phyloP scores from a whole-genome alignment of 2,329 filamentous ascomycete species.

The Microsporum ferrugineum region DNA sequence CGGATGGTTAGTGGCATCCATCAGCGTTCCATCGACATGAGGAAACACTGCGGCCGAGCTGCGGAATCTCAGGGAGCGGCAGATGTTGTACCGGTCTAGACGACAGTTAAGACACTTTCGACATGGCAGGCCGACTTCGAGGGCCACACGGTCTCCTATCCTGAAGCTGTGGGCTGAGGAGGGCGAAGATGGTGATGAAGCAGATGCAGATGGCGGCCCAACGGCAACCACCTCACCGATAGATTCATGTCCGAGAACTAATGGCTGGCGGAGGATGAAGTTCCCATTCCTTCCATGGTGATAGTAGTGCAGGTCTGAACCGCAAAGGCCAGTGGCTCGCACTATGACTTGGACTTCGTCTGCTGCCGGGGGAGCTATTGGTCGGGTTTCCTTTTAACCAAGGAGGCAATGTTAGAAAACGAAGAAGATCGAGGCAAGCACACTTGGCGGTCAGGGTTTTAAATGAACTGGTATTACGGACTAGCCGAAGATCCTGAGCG shows the following conservation, averaged over 20 bases:
- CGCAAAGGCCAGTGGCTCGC: constrained; percentile 57
- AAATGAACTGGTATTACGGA: constrained; percentile 24
- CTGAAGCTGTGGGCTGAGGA: constrained; percentile 35
- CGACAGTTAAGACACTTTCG: constrained; percentile 46
- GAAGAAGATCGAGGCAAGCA: background rate
- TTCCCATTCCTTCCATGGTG: constrained; percentile 74
- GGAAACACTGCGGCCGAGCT: constrained; percentile 50
- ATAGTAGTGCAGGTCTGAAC: constrained; percentile 74
- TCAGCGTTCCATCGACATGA: constrained; percentile 53
- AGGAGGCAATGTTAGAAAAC: background rate
- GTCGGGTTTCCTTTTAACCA: constrained; percentile 41
- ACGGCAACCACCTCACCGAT: constrained; percentile 65
- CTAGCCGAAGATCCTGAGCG: constrained; percentile 49
- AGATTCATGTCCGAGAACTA: constrained; percentile 69
- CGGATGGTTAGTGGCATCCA: constrained; percentile 51
- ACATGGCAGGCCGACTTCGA: constrained; percentile 85
- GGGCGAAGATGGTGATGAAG: constrained; percentile 15
- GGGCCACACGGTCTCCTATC: constrained; percentile 71
- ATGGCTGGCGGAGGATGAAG: constrained; percentile 69
- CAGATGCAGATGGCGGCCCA: constrained; percentile 48
- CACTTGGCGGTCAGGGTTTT: background rate
- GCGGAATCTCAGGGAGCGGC: constrained; percentile 46
- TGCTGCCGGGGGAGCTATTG: constrained; percentile 35
- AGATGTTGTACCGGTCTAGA: constrained; percentile 51
- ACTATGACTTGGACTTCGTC: constrained; percentile 54